Evolutionary conservation across 2,329 filamentous ascomycete species (phyloP), one percentile per base, ranked within the genome.

Genomic region (Monosporascus sp.): DNA sequence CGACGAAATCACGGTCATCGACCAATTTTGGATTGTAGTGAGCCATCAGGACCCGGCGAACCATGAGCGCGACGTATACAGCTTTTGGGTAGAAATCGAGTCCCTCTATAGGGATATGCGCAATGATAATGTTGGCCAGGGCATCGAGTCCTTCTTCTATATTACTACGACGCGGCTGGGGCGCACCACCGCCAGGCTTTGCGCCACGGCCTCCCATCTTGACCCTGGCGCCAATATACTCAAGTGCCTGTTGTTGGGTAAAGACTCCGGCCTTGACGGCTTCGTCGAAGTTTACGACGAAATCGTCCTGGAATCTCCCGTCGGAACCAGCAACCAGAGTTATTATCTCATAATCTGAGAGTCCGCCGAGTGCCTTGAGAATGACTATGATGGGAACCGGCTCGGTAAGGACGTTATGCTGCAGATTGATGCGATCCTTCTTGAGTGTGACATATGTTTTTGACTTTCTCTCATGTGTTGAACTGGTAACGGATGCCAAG

Each of bases 51-150:
- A 97, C 92, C 70, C 92, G 84, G n/a, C 94, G 87, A 27, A 91
- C 90, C 94, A 99, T 99, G 76, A 96, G 90, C 48, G 93, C 93
- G 52, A 99, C 85, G 65, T 97, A 99, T 8, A 97, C 82, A 22
- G 93, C 92, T 69, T 99, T 99, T n/a, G 93, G 92, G 52, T 94
- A 86, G 70, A 97, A 97, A 66, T 99, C 92, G 61, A 96, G 82
- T 46, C 90, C 90, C 62, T 90, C 83, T 38, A 99, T 92, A 5
- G 91, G 88, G 31, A 99, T 92, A 63, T 99, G 94, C 7, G 94
- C 93, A 55, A 99, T 90, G 57, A 99, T 88, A 52, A 97, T 88
- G 64, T 91, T 93, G 18, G 92, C 89, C 41, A 99, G 79, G 20
- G 93, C 92, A 69, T 99, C 94, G 1, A 99, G 80, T 3, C 91